Base-by-base conservation (phyloP, 768 basidiomycete genomes). In the Lyophyllum semitale region DNA sequence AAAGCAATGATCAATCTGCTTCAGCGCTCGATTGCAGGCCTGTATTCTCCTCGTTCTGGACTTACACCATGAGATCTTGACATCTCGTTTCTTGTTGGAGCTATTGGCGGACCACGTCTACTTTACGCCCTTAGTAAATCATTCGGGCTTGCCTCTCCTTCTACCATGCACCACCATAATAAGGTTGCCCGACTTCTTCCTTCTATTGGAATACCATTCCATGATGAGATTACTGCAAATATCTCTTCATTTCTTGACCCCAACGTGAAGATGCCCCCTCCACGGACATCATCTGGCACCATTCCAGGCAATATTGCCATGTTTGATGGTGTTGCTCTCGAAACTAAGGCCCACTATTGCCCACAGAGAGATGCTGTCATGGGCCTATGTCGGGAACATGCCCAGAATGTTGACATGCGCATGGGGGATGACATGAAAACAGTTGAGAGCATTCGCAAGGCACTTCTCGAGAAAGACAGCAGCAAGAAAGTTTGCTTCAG, bases 391-490 rank as follows among this genome's bases (percentile, higher is more conserved):
- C 35, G 35, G 4, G 35, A 37, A n/a, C 35, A 37, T n/a, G 8
- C 35, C 4, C 15, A 8, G 7, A 37, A n/a, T 11, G 35, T 37
- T 17, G 35, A 37, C 15, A 37, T n/a, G n/a, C n/a, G n/a, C 35
- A 2, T 26, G 32, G 12, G 47, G 73, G 1, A 29, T 48, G 20
- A 64, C 8, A 37, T 13, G 17, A 17, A 37, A 8, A 37, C 7
- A 8, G 4, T 37, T 11, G 4, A 11, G 4, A 17, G 7, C 6
- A 17, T 37, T 37, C 35, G 17, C 4, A 37, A 37, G 17, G 35
- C 35, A 37, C 15, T 37, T 11, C 4, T 8, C 4, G 35, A 37
- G 4, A 4, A 11, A n/a, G 35, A 37, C 4, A 8, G 8, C 15
- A 17, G 8, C 35, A 37, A 37, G 8, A 37, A 37, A n/a, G 35